Evolutionary conservation across 2,329 filamentous ascomycete species (phyloP).

Genomic region (Colletotrichum siamense): DNA sequence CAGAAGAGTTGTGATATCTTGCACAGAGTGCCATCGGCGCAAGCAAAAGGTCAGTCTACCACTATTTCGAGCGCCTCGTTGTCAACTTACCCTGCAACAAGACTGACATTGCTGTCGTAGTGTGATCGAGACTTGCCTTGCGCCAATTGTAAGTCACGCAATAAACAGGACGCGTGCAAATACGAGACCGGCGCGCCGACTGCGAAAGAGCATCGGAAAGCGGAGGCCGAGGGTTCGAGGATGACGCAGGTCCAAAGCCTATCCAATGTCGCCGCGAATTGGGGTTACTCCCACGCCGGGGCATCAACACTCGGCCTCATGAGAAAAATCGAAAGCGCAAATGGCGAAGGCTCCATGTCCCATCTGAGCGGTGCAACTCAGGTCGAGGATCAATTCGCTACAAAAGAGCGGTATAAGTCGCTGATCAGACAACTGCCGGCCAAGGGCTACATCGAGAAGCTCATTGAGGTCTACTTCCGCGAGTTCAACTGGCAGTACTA

Average conservation of each 20-base stretch:
- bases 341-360: conserved; percentile 36
- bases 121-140: conserved; percentile 67
- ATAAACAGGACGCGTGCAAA: conserved; percentile 59
- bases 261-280: conserved; percentile 49
- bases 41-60: conserved; percentile 57
- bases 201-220: conserved; percentile 38
- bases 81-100: neutral
- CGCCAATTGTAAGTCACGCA: conserved; percentile 62
- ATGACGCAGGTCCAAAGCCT: conserved; percentile 34
- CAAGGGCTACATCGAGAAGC: conserved; percentile 57
- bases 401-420: conserved; percentile 63
- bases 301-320: conserved; percentile 61
- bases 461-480: conserved; percentile 60
- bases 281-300: conserved; percentile 59
- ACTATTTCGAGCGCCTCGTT: neutral
- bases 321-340: conserved; percentile 56
- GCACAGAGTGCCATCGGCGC: conserved; percentile 67
- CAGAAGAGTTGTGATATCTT: conserved; percentile 66
- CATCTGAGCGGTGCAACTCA: conserved; percentile 31
- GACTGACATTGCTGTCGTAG: conserved; percentile 32
- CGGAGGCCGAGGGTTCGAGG: conserved; percentile 25
- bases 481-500: conserved; percentile 67
- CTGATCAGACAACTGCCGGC: conserved; percentile 64
- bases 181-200: conserved; percentile 60
- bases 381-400: conserved; percentile 40